These are phyloP conservation scores for Talaromyces amestolkiae DNA, from an alignment of 2,329 filamentous ascomycete genomes.

Conservation along the genomic window DNA sequence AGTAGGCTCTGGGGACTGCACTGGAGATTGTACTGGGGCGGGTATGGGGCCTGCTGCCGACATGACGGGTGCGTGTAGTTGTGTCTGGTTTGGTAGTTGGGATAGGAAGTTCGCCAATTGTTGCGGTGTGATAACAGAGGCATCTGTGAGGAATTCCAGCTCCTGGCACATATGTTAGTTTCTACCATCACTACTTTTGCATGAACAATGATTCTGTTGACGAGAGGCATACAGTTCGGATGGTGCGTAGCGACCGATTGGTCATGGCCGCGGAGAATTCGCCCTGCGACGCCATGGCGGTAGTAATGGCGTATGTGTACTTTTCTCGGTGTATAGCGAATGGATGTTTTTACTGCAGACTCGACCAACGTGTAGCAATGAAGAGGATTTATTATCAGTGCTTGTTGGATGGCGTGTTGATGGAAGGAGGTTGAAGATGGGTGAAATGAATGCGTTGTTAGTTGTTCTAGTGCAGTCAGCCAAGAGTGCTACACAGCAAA, in stretches of 20 bases:
- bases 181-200: not conserved
- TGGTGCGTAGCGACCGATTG: slow-evolving; percentile 81
- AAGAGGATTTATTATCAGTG: not conserved
- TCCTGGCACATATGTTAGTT: slow-evolving; percentile 57
- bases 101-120: slow-evolving; percentile 72
- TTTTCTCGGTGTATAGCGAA: not conserved
- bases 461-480: not conserved
- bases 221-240: slow-evolving; percentile 69
- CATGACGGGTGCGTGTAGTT: slow-evolving; percentile 32
- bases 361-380: not conserved
- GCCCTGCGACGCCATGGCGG: slow-evolving; percentile 35
- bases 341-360: not conserved
- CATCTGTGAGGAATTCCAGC: slow-evolving; percentile 83
- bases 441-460: not conserved
- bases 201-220: not conserved
- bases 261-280: slow-evolving; percentile 56
- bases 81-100: slow-evolving; percentile 61
- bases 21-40: slow-evolving; percentile 24
- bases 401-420: not conserved
- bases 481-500: slow-evolving; percentile 10
- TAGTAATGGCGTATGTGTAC: not conserved
- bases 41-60: slow-evolving; percentile 23
- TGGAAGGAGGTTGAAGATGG: slow-evolving; percentile 8
- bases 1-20: slow-evolving; percentile 31
- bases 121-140: slow-evolving; percentile 71